These are phyloP conservation scores for Vairimorpha necatrix DNA, from an alignment of 371 early-diverging fungal genomes.

Conservation along the genomic window DNA sequence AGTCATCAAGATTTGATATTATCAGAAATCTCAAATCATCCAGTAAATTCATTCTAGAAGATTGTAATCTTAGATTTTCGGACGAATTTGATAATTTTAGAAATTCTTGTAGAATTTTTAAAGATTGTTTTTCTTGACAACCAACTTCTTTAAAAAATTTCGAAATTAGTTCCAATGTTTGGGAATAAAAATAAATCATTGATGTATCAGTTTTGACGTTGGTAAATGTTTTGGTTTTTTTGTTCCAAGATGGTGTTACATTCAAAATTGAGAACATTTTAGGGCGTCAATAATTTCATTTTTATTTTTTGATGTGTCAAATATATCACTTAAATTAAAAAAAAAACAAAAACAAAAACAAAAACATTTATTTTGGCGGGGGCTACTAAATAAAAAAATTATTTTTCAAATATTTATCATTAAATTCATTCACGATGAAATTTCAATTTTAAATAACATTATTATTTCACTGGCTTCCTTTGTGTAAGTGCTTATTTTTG, in stretches of 20 bases:
- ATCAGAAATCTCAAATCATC: constrained; percentile 7
- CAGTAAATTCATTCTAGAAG: constrained; percentile 5
- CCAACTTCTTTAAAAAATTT: neutral
- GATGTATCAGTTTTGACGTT: neutral
- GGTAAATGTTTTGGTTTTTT: neutral
- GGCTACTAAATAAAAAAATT: no score
- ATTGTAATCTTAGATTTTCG: no score
- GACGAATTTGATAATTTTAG: neutral
- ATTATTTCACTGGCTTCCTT: no score
- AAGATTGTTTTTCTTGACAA: neutral
- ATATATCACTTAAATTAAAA: constrained; percentile 6
- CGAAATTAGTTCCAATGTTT: neutral
- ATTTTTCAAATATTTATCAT: no score
- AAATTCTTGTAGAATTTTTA: neutral
- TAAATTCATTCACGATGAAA: no score
- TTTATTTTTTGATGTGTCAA: neutral
- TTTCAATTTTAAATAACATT: no score
- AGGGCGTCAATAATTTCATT: neutral
- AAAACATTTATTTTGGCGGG: no score
- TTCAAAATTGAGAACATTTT: neutral
- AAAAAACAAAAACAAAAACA: no score
- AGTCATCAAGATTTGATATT: neutral
- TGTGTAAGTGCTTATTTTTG: no score
- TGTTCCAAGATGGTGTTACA: neutral
- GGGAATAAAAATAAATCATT: neutral